Evolutionary conservation across 805 yeast species (phyloP), one percentile per base, ranked within the genome.

Genomic region (Wickerhamomyces silvicola): DNA sequence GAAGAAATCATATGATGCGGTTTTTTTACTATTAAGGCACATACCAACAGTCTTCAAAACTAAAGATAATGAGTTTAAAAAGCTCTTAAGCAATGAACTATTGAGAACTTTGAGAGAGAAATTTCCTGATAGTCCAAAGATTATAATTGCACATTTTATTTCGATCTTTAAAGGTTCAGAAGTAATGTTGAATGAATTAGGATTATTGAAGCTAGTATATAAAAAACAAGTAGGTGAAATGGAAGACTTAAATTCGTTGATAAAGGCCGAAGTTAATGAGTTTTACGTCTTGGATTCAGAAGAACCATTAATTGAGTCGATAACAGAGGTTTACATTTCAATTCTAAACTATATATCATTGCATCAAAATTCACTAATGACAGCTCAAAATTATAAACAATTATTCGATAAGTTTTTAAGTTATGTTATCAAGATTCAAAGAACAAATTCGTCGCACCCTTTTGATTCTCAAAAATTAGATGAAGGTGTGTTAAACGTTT

Each of bases 121-220:
- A 9, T 48, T 46, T 23, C 41, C 42, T 4, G 32, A 27, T 15
- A 43, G 46, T 15, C 42, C 49, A 1, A 35, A 36, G 14, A 26
- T 49, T 3, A 36, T 49, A 0, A n/a, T 48, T 16, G 47, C 50
- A 9, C 49, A 50, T 27, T 44, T 48, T 19, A 20, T 41, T 5
- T 39, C 49, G 1, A 32, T 46, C 2, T 50, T 32, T 24, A 45
- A 48, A 4, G 11, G 31, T 6, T 27, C 43, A 3, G 11, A 8
- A 7, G 13, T 26, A 4, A 7, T 43, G 7, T 19, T 49, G 11
- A 38, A 48, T 22, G 37, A 38, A 3, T 27, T 50, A 18, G 43
- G 47, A 2, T 13, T 50, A 11, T n/a, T 37, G 1, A 38, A 38
- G 4, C 32, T 49, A 12, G 28, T 47, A 2, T 34, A 39, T 11